Evolutionary conservation across 169 alveolate species (phyloP), one percentile per base, ranked within the genome.

Genomic region (Plasmodium vinckei): DNA sequence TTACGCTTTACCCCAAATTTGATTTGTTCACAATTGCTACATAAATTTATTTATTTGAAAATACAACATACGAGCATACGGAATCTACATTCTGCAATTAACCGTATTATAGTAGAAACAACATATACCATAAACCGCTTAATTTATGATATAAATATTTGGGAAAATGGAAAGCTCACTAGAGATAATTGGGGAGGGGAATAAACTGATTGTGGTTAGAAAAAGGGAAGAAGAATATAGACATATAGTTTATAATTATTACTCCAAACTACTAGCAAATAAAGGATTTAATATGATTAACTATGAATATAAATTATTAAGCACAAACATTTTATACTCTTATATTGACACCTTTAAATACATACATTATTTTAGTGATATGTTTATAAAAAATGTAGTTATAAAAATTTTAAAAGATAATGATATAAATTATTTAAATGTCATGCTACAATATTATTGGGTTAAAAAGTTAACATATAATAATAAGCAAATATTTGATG

Each of bases 111-210:
- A 15, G 39, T 65, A 4, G 39, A 27, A 33, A 65, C 15, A n/a
- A 12, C 59, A 51, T 12, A 13, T 51, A 51, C 21, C 59, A 51
- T 12, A 21, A 65, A 65, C 7, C 73, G 21, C 59, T 21, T 33
- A 33, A 33, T 33, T 33, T 33, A 33, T 33, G 42, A 33, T 33
- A 33, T 33, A 33, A 33, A 33, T 33, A 33, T 33, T 33, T 17
- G 57, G 59, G 5, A 53, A 59, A 42, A 68, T 84, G 91, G 61
- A 70, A 27, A 25, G 61, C 1, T 13, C 67, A 21, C 15, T 84
- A 46, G 91, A 84, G 57, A 46, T 84, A 17, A 25, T 84, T 9
- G 91, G 91, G 17, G 91, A 84, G 69, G 91, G 91, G 9, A 44
- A 57, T 53, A 84, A 69, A 44, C 44, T 84, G 91, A 59, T 84